Evolutionary conservation across 108 stramenopile genomes (phyloP).

Genomic region (Ochromonas danica): DNA sequence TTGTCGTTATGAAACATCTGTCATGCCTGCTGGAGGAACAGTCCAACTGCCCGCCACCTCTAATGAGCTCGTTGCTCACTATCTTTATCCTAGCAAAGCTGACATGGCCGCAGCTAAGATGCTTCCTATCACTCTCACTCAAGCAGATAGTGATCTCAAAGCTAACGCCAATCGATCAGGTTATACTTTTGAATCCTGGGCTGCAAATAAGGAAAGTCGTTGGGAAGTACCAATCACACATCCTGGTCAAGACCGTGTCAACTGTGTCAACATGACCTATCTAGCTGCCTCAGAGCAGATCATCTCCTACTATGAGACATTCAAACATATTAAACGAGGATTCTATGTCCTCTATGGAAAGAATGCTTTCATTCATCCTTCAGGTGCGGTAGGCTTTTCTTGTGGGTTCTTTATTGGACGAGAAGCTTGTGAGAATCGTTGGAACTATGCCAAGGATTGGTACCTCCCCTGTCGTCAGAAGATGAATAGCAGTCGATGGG

Average conservation of each 20-base stretch:
- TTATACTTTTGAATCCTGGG: background rate
- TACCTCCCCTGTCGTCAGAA: background rate
- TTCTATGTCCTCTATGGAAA: constrained; percentile 1
- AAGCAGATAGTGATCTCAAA: background rate
- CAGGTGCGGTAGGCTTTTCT: background rate
- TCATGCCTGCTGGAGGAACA: background rate
- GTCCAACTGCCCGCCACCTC: background rate
- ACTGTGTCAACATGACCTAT: background rate
- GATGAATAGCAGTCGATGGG: background rate
- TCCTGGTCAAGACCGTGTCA: background rate
- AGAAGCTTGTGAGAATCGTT: constrained; percentile 7
- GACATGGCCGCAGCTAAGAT: background rate
- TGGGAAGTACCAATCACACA: constrained; percentile 2
- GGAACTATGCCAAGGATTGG: background rate
- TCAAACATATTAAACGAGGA: background rate
- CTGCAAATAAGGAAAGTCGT: no score
- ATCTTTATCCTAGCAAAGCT: background rate
- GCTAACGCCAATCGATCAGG: background rate
- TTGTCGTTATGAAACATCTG: background rate
- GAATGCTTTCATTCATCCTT: constrained; percentile 1
- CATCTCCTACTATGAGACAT: background rate
- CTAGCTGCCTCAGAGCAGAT: background rate
- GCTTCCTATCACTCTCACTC: background rate
- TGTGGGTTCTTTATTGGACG: background rate
- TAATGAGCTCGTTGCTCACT: background rate